Evolutionary conservation across 352 stramenopile genomes (phyloP).

Genomic region (Globisporangium okanoganense): DNA sequence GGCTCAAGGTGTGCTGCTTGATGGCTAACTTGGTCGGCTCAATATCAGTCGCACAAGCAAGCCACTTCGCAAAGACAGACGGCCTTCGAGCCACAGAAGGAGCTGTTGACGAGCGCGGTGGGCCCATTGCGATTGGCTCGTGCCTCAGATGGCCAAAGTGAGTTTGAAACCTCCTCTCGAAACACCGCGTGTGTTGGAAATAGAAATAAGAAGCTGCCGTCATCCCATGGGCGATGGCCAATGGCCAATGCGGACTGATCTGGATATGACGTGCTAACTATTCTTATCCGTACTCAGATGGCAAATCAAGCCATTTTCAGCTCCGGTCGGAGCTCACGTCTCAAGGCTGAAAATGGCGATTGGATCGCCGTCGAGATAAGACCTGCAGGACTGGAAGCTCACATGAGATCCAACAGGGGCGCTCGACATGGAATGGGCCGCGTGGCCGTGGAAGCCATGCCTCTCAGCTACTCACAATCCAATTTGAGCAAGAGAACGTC

Average conservation of each 20-base stretch:
- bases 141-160: too few species aligned
- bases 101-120: background rate
- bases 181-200: background rate
- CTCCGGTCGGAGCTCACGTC: background rate
- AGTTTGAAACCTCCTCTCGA: background rate
- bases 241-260: background rate
- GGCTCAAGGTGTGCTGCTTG: background rate
- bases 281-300: background rate
- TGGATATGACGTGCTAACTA: background rate
- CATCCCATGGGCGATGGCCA: background rate
- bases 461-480: constrained; percentile 12
- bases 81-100: too few species aligned
- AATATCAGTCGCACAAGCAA: background rate
- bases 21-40: background rate
- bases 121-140: background rate
- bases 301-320: background rate
- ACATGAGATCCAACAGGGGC: background rate
- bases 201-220: background rate
- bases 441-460: background rate
- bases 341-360: background rate
- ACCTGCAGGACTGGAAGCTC: background rate
- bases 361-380: background rate
- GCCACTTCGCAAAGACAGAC: too few species aligned
- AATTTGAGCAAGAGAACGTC: constrained; percentile 24
- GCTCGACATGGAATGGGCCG: background rate